These are phyloP conservation scores for Pyricularia sp. DNA, from an alignment of 2,329 filamentous ascomycete species.

Conservation along the genomic window DNA sequence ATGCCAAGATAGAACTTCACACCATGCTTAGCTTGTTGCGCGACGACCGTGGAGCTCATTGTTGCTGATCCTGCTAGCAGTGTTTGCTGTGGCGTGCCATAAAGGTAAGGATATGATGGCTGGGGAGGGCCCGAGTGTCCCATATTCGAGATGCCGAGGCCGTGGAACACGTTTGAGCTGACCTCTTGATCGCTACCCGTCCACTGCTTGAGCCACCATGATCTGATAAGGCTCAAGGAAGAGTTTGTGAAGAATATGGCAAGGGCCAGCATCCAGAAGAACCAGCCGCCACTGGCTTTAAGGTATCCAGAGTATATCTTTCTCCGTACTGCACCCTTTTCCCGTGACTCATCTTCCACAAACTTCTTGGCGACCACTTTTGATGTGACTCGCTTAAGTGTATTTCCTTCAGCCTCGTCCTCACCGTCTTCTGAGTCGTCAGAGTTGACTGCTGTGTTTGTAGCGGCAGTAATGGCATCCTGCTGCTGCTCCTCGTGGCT, in stretches of 20 bases:
- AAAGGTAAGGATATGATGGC: conserved; percentile 27
- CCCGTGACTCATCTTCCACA: conserved; percentile 64
- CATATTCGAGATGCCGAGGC: background rate
- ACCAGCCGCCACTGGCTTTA: conserved; percentile 52
- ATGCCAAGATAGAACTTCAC: conserved; percentile 58
- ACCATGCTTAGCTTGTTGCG: conserved; percentile 22
- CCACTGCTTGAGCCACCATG: conserved; percentile 59
- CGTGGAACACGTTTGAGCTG: conserved; percentile 11
- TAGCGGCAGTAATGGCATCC: conserved; percentile 33
- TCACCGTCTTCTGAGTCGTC: conserved; percentile 32
- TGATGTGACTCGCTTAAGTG: conserved; percentile 38
- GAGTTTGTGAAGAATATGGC: conserved; percentile 46
- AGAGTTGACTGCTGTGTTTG: conserved; percentile 44
- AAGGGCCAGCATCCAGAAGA: conserved; percentile 48
- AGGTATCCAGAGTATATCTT: conserved; percentile 62
- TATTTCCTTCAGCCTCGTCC: conserved; percentile 27
- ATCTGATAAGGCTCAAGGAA: conserved; percentile 39
- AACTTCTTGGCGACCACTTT: conserved; percentile 56
- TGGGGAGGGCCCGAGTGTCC: background rate
- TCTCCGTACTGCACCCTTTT: conserved; percentile 59
- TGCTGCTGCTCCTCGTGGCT: conserved; percentile 39
- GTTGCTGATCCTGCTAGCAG: background rate
- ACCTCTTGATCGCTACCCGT: conserved; percentile 33
- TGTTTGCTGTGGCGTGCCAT: conserved; percentile 24
- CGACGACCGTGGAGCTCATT: conserved; percentile 4